Conservation (phyloP, 164 flowering plant species). For the Stephania yunnanensis region DNA sequence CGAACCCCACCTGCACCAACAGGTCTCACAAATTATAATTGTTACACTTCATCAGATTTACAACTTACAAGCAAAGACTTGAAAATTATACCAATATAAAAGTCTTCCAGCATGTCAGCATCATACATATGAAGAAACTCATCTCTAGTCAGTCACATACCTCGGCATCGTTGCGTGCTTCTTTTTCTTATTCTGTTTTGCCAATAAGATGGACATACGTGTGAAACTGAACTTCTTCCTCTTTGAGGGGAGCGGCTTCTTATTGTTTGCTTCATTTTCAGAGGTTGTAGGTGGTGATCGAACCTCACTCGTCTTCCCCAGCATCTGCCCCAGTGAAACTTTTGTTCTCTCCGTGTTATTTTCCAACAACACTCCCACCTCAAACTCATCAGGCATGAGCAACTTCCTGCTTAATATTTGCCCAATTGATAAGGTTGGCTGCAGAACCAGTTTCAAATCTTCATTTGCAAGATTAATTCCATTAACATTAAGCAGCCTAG, state of each 20-base stretch:
- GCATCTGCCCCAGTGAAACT: conserved; percentile 81
- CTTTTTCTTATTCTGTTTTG: conserved; percentile 53
- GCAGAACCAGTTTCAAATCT: conserved; percentile 42
- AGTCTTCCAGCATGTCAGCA: neutral
- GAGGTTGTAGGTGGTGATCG: conserved; percentile 19
- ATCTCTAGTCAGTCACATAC: conserved; percentile 15
- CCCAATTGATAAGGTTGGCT: conserved; percentile 78
- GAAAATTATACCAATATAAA: neutral
- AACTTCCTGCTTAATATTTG: conserved; percentile 84
- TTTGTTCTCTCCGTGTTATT: conserved; percentile 32
- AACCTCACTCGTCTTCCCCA: conserved; percentile 38
- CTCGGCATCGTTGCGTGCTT: conserved; percentile 29
- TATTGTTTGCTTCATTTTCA: conserved; percentile 27
- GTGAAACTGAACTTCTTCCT: conserved; percentile 72
- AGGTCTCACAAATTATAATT: neutral
- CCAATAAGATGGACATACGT: conserved; percentile 42
- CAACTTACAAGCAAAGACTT: neutral
- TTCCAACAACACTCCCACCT: conserved; percentile 21
- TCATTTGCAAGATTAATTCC: conserved; percentile 41
- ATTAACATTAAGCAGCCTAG: conserved; percentile 47
- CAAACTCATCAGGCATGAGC: conserved; percentile 53
- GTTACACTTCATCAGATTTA: conserved; percentile 1
- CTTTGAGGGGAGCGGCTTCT: conserved; percentile 49
- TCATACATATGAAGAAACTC: neutral
- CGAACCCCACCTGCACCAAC: conserved; percentile 14